Conservation (phyloP, 805 yeast genomes). For the Sugiyamaella boreocaroliniensis region DNA sequence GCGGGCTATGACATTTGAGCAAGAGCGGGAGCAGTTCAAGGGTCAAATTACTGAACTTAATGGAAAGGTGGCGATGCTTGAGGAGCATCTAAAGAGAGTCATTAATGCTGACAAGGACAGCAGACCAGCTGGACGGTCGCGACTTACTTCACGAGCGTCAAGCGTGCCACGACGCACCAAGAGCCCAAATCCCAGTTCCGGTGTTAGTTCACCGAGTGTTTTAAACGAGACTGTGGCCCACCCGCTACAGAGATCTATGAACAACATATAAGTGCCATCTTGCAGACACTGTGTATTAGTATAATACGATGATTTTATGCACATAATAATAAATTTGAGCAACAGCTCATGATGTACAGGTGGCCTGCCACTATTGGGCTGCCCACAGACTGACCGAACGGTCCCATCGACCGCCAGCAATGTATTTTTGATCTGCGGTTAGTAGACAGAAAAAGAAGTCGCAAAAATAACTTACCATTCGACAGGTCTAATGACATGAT, state of each 20-base stretch:
- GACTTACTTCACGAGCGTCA: slow-evolving; percentile 22
- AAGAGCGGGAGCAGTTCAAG: slow-evolving; percentile 27
- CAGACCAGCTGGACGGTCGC: slow-evolving; percentile 15
- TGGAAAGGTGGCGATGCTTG: slow-evolving; percentile 24
- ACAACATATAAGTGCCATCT: not conserved
- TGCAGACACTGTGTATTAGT: not conserved
- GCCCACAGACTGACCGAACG: slow-evolving; percentile 64
- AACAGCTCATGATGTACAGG: too few species aligned
- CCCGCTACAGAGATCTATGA: not conserved
- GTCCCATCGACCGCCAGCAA: slow-evolving; percentile 80
- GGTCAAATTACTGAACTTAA: slow-evolving; percentile 24
- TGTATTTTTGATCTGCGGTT: slow-evolving; percentile 31
- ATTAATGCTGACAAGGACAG: slow-evolving; percentile 16
- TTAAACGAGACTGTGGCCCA: not conserved
- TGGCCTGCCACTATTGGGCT: slow-evolving; percentile 2
- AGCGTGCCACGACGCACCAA: slow-evolving; percentile 21
- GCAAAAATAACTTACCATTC: not conserved
- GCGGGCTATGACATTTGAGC: slow-evolving; percentile 24
- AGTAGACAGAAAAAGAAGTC: not conserved
- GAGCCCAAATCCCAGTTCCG: slow-evolving; percentile 6
- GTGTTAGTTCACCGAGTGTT: slow-evolving; percentile 2
- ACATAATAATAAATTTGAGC: not conserved
- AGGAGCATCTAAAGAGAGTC: slow-evolving; percentile 27
- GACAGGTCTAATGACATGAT: slow-evolving; percentile 63
- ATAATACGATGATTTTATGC: not conserved